These are phyloP conservation scores for Lepidium africanum DNA, from an alignment of 345 rosid species.

Conservation along the genomic window DNA sequence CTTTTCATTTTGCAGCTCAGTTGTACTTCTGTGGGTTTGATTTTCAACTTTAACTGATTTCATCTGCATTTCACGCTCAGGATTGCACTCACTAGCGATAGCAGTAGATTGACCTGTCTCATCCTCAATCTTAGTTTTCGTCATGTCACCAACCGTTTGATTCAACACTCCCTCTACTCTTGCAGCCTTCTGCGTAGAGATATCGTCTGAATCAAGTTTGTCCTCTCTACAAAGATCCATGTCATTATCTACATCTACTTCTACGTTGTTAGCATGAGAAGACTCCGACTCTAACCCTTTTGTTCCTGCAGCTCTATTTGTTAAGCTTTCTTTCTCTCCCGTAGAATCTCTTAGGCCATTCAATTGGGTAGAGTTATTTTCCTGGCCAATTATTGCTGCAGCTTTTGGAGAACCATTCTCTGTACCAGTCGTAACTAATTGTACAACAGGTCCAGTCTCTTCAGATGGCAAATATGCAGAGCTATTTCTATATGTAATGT, in stretches of 20 bases:
- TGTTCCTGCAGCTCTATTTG: conserved; percentile 33
- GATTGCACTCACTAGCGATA: conserved; percentile 22
- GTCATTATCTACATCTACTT: conserved; percentile 49
- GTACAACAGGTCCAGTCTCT: conserved; percentile 17
- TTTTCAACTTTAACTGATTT: conserved; percentile 37
- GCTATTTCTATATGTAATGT: conserved; percentile 31
- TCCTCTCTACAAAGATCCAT: conserved; percentile 31
- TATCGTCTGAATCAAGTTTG: conserved; percentile 37
- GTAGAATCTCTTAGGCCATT: conserved; percentile 38
- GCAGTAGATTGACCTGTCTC: conserved; percentile 29
- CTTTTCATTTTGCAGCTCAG: conserved; percentile 38
- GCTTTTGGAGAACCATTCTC: conserved; percentile 34
- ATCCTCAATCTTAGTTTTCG: conserved; percentile 36
- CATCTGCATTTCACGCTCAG: conserved; percentile 18
- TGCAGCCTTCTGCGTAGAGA: conserved; percentile 29
- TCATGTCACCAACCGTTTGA: conserved; percentile 37
- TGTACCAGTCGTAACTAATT: too few species aligned
- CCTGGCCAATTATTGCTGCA: conserved; percentile 32
- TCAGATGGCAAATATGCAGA: conserved; percentile 31
- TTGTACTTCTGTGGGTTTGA: conserved; percentile 26
- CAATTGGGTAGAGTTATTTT: conserved; percentile 27
- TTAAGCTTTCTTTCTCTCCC: conserved; percentile 31
- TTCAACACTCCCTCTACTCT: conserved; percentile 35
- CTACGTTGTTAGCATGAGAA: conserved; percentile 49
- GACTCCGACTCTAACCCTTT: conserved; percentile 60